Percentiles rank a stretch among this genome's conserved stretches.
These are phyloP conservation scores for Dothistroma septosporum DNA, from an alignment of 2,329 filamentous ascomycete species.

Conservation along the genomic window DNA sequence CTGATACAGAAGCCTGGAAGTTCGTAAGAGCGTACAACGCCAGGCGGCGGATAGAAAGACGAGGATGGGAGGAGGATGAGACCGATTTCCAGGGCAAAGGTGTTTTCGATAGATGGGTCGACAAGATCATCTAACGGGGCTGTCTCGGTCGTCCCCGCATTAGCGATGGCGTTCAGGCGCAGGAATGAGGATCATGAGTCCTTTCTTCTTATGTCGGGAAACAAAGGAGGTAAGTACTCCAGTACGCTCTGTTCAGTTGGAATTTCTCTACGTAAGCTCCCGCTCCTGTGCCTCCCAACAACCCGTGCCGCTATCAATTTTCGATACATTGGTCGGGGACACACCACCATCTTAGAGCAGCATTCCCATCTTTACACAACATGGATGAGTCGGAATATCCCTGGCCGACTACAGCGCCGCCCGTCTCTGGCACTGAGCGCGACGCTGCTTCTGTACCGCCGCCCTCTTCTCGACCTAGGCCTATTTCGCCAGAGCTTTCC, in stretches of 20 bases:
- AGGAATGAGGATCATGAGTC: neutral
- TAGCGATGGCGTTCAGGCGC: constrained; percentile 12
- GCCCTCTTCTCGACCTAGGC: neutral
- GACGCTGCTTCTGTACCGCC: neutral
- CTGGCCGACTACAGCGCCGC: neutral
- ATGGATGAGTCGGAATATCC: neutral
- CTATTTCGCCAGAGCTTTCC: neutral
- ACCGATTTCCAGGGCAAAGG: constrained; percentile 59
- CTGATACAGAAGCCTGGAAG: constrained; percentile 72
- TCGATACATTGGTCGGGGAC: no score
- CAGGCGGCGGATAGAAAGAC: constrained; percentile 58
- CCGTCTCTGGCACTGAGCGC: neutral
- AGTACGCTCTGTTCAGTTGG: no score
- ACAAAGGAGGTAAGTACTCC: no score
- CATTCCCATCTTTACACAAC: neutral
- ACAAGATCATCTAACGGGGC: constrained; percentile 15
- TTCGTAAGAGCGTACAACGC: constrained; percentile 67
- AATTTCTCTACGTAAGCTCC: no score
- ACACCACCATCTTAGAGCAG: neutral
- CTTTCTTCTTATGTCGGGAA: no score
- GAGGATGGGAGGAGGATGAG: constrained; percentile 68
- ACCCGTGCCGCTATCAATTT: no score
- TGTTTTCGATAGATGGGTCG: constrained; percentile 37
- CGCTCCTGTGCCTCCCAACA: no score
- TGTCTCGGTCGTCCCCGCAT: neutral